Evolutionary conservation across 192 early-diverging fungal species (phyloP).

Genomic region (Entomortierella beljakovae): DNA sequence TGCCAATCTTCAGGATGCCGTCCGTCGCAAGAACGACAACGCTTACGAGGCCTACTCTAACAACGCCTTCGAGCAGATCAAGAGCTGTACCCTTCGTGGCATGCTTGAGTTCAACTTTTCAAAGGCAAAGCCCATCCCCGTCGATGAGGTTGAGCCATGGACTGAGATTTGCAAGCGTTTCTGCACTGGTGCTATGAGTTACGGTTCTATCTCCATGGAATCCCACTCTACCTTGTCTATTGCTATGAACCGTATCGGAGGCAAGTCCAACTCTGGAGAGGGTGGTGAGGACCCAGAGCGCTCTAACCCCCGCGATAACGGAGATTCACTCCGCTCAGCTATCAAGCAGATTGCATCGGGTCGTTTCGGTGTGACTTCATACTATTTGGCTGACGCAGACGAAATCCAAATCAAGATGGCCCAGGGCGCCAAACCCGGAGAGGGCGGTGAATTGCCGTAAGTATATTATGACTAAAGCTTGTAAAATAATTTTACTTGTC

Average conservation of each 20-base stretch:
- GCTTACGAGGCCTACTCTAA: constrained; percentile 90
- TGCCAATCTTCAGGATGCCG: constrained; percentile 95
- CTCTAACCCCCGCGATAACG: constrained; percentile 76
- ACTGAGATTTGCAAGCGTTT: constrained; percentile 95
- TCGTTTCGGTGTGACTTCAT: constrained; percentile 97
- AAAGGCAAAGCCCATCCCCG: constrained; percentile 75
- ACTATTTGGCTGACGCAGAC: constrained; percentile 94
- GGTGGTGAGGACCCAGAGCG: constrained; percentile 96
- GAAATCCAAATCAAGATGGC: constrained; percentile 99
- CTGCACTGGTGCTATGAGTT: constrained; percentile 98
- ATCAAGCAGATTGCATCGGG: constrained; percentile 99
- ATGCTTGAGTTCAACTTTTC: constrained; percentile 91
- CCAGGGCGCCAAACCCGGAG: constrained; percentile 98
- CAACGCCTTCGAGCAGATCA: constrained; percentile 83
- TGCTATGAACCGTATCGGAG: constrained; percentile 96
- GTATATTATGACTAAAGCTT: background rate
- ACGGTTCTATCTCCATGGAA: constrained; percentile 96
- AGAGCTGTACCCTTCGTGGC: constrained; percentile 94
- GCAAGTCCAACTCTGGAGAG: constrained; percentile 99
- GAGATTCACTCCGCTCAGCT: constrained; percentile 87
- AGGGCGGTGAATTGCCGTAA: constrained; percentile 89
- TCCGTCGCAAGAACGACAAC: constrained; percentile 88
- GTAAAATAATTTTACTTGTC: constrained; percentile 9
- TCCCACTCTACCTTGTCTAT: constrained; percentile 91
- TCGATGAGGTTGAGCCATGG: constrained; percentile 99